Evolutionary conservation across 148 eudicot genomes (phyloP).

Genomic region (Salicornia ramosissima): DNA sequence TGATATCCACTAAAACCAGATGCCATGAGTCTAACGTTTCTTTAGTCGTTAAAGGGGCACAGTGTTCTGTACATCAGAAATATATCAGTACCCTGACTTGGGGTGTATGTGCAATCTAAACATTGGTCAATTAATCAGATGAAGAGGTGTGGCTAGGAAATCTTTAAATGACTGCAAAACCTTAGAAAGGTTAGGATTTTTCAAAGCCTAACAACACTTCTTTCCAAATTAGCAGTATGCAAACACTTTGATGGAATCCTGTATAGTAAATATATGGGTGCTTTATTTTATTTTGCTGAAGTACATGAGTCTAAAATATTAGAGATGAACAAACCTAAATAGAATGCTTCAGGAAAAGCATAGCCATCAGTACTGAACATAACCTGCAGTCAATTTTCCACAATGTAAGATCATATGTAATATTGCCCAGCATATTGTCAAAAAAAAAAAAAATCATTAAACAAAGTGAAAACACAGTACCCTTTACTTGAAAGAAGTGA

Average conservation of each 20-base stretch:
- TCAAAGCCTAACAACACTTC: too few species aligned
- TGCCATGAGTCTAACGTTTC: neutral
- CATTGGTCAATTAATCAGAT: neutral
- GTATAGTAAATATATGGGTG: too few species aligned
- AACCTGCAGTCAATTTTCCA: slow-evolving; percentile 49
- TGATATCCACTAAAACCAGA: neutral
- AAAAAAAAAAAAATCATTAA: neutral
- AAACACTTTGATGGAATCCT: too few species aligned
- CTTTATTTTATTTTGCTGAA: too few species aligned
- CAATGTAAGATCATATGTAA: slow-evolving; percentile 12
- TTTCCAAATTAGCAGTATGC: too few species aligned
- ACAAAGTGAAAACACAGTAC: neutral
- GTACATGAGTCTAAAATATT: neutral
- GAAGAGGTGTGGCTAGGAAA: neutral
- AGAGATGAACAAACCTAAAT: slow-evolving; percentile 61
- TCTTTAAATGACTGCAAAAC: neutral
- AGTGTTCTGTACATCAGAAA: neutral
- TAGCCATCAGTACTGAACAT: slow-evolving; percentile 96
- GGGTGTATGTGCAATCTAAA: neutral
- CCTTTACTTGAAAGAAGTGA: neutral
- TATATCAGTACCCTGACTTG: neutral
- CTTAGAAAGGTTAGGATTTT: neutral
- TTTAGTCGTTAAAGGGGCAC: neutral
- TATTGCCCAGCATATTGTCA: neutral
- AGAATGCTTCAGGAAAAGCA: slow-evolving; percentile 86